Percentiles rank a stretch among this genome's conserved stretches.
Evolutionary conservation across 1,284 basidiomycete genomes (phyloP).

Genomic region (Malassezia vespertilionis): DNA sequence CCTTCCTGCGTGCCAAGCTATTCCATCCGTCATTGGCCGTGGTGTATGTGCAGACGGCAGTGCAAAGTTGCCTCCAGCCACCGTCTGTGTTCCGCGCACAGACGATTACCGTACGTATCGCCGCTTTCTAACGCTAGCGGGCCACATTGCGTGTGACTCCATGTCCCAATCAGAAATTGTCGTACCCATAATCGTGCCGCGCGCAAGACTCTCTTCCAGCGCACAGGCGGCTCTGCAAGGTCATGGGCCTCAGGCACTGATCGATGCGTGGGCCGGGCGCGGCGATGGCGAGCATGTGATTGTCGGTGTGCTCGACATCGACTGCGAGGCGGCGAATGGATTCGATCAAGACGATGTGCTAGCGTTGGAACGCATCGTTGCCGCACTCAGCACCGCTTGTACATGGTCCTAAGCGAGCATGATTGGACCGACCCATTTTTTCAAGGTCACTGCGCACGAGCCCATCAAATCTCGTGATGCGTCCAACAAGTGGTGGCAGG

Average conservation of each 20-base stretch:
- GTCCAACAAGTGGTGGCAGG: too few relatives aligned
- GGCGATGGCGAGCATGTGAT: constrained; percentile 33
- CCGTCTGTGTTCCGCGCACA: constrained; percentile 45
- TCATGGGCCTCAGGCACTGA: constrained; percentile 15
- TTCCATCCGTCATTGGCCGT: constrained; percentile 35
- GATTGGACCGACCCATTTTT: too few relatives aligned
- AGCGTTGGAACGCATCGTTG: constrained; percentile 40
- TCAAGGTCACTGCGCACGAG: too few relatives aligned
- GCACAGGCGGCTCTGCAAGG: constrained; percentile 19
- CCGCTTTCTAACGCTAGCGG: constrained; percentile 28
- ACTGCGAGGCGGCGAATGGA: constrained; percentile 45
- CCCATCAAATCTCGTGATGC: too few relatives aligned
- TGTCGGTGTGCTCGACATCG: constrained; percentile 49
- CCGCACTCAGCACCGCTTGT: constrained; percentile 22
- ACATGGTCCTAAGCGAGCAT: too few relatives aligned
- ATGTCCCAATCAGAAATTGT: constrained; percentile 48
- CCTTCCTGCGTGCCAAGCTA: constrained; percentile 48
- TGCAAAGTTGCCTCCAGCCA: constrained; percentile 31
- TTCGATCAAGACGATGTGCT: constrained; percentile 46
- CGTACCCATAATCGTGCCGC: constrained; percentile 40
- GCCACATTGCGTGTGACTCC: constrained; percentile 49
- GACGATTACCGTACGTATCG: constrained; percentile 34
- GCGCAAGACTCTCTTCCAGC: constrained; percentile 16
- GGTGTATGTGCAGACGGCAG: constrained; percentile 49
- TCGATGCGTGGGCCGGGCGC: constrained; percentile 32